Conservation (phyloP, 768 basidiomycete species). For the Psilocybe azurescens region DNA sequence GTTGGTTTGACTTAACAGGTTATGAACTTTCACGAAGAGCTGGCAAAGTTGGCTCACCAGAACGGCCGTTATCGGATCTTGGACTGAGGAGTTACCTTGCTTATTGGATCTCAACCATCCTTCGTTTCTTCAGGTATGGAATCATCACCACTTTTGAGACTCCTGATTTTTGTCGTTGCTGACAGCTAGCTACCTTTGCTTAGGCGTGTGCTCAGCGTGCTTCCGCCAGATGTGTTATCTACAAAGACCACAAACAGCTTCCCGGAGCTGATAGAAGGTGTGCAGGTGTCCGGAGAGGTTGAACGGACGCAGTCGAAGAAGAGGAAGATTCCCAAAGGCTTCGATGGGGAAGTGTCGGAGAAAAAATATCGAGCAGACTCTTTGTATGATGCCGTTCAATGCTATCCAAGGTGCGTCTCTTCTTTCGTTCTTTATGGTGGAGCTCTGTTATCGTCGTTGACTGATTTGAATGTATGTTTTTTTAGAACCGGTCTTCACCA, state of each 20-base stretch:
- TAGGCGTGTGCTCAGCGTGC: slow-evolving; percentile 63
- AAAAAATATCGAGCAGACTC: slow-evolving; percentile 29
- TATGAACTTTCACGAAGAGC: slow-evolving; percentile 88
- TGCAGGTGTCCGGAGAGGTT: slow-evolving; percentile 27
- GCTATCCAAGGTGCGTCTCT: slow-evolving; percentile 44
- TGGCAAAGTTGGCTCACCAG: slow-evolving; percentile 88
- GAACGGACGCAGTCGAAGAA: slow-evolving; percentile 35
- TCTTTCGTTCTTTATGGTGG: background rate
- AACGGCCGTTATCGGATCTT: slow-evolving; percentile 93
- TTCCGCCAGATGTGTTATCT: slow-evolving; percentile 57
- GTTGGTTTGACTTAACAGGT: slow-evolving; percentile 49
- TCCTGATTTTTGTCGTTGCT: background rate
- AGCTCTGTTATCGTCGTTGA: background rate
- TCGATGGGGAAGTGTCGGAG: slow-evolving; percentile 70
- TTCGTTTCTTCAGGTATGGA: slow-evolving; percentile 81
- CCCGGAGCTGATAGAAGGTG: slow-evolving; percentile 43
- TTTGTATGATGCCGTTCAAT: slow-evolving; percentile 36
- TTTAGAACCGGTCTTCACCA: slow-evolving; percentile 57
- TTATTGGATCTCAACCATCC: slow-evolving; percentile 83
- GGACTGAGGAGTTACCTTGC: slow-evolving; percentile 90
- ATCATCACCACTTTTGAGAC: background rate
- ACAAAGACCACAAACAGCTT: slow-evolving; percentile 50
- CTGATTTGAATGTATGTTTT: background rate
- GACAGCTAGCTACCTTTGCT: background rate
- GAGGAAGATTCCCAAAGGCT: slow-evolving; percentile 65